These are phyloP conservation scores for Monosporozyma solicola DNA, from an alignment of 805 yeast species.

Conservation along the genomic window DNA sequence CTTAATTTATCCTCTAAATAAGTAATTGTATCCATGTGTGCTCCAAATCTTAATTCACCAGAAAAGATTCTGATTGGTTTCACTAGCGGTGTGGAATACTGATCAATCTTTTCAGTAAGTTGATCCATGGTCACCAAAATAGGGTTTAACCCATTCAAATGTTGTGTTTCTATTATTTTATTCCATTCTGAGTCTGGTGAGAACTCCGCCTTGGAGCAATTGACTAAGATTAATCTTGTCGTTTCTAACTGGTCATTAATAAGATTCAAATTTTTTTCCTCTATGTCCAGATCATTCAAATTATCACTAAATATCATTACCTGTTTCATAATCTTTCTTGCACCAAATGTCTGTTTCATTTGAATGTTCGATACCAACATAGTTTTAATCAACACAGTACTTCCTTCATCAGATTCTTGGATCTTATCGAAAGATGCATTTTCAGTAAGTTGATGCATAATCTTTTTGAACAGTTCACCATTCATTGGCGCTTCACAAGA, in stretches of 20 bases:
- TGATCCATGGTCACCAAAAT: conserved; percentile 9
- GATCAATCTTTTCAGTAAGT: conserved; percentile 11
- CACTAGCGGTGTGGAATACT: conserved; percentile 12
- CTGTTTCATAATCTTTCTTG: conserved; percentile 18
- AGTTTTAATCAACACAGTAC: neutral
- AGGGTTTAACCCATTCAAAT: conserved; percentile 10
- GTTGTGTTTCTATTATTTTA: conserved; percentile 10
- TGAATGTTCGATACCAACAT: conserved; percentile 18
- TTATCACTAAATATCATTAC: conserved; percentile 23
- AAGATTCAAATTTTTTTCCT: conserved; percentile 18
- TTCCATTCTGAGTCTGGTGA: conserved; percentile 10
- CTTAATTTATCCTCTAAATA: neutral
- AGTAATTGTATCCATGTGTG: conserved; percentile 8
- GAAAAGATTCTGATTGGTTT: conserved; percentile 26
- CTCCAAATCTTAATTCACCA: conserved; percentile 25
- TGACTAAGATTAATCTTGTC: conserved; percentile 16
- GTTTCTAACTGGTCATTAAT: conserved; percentile 15
- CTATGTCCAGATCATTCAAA: conserved; percentile 17
- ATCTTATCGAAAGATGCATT: neutral
- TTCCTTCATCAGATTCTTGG: neutral
- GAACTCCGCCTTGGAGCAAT: conserved; percentile 9
- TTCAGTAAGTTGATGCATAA: conserved; percentile 13
- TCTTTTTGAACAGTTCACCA: conserved; percentile 1
- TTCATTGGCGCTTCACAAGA: conserved; percentile 20
- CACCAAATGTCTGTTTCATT: conserved; percentile 16